These are phyloP conservation scores for Auriscalpium vulgare DNA, from an alignment of 768 basidiomycete genomes.

Conservation along the genomic window DNA sequence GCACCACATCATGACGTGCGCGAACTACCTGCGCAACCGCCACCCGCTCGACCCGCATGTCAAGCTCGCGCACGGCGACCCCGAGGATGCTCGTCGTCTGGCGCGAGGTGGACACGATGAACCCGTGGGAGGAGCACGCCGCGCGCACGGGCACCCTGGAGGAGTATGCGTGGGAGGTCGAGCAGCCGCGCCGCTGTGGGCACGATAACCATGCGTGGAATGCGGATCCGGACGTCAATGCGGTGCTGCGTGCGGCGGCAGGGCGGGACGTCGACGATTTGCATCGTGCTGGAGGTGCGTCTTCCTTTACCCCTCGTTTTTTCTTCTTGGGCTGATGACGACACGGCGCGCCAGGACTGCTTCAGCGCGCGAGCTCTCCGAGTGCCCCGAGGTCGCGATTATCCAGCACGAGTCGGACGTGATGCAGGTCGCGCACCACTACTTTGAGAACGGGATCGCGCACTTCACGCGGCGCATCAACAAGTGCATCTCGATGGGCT, in stretches of 20 bases:
- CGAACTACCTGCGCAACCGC: constrained; percentile 61
- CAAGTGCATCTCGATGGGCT: constrained; percentile 70
- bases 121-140: constrained; percentile 37
- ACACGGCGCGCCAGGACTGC: constrained; percentile 47
- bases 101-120: constrained; percentile 64
- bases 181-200: constrained; percentile 40
- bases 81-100: constrained; percentile 63
- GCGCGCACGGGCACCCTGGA: constrained; percentile 21
- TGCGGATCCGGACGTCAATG: constrained; percentile 44
- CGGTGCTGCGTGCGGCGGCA: constrained; percentile 36
- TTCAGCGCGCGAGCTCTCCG: constrained; percentile 80
- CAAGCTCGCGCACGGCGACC: constrained; percentile 28
- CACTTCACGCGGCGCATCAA: constrained; percentile 87
- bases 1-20: constrained; percentile 64
- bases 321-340: not conserved
- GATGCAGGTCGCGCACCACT: constrained; percentile 85
- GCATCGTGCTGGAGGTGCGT: constrained; percentile 61
- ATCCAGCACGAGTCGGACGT: constrained; percentile 90
- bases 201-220: constrained; percentile 71
- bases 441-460: no score
- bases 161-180: constrained; percentile 10
- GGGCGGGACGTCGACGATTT: no score
- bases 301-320: not conserved
- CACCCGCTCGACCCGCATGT: constrained; percentile 48
- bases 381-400: constrained; percentile 79